Evolutionary conservation across 768 basidiomycete species (phyloP).

Genomic region (Pisolithus albus): DNA sequence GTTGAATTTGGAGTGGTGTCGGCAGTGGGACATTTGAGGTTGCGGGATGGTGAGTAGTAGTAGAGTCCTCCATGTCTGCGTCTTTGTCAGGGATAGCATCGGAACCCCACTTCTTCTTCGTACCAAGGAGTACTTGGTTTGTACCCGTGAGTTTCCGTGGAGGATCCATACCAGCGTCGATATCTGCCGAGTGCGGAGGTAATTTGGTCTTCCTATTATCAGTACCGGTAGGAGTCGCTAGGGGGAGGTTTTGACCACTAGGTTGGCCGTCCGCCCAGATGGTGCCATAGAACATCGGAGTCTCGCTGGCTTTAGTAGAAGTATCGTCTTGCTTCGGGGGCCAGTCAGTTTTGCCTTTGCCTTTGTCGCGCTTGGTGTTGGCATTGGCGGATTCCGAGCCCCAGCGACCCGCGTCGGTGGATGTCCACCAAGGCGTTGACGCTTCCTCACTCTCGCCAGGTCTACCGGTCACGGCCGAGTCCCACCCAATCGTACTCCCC

Average conservation of each 20-base stretch:
- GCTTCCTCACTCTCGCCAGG: not conserved
- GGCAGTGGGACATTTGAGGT: not conserved
- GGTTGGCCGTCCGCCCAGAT: not conserved
- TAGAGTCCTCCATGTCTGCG: not conserved
- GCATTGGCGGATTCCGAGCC: too few species aligned
- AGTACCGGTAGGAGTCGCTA: not conserved
- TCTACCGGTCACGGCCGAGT: not conserved
- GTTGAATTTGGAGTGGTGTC: not conserved
- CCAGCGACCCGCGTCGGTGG: too few species aligned
- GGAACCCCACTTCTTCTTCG: conserved; percentile 8
- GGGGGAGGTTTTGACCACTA: not conserved
- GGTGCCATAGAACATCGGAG: not conserved
- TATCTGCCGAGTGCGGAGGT: conserved; percentile 14
- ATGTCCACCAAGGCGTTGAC: too few species aligned
- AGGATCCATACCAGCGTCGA: conserved; percentile 1
- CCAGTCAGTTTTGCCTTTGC: too few species aligned
- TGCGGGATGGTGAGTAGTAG: not conserved
- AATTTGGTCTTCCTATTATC: conserved; percentile 8
- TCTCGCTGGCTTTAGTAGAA: not conserved
- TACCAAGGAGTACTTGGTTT: conserved; percentile 15
- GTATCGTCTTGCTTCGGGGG: too few species aligned
- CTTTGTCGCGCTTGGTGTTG: too few species aligned
- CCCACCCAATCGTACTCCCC: conserved; percentile 1
- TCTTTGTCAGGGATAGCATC: not conserved
- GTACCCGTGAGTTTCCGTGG: conserved; percentile 15